Evolutionary conservation across 208 protist genomes (phyloP), one percentile per base, ranked within the genome.

Genomic region (Wallacemonas sp.): DNA sequence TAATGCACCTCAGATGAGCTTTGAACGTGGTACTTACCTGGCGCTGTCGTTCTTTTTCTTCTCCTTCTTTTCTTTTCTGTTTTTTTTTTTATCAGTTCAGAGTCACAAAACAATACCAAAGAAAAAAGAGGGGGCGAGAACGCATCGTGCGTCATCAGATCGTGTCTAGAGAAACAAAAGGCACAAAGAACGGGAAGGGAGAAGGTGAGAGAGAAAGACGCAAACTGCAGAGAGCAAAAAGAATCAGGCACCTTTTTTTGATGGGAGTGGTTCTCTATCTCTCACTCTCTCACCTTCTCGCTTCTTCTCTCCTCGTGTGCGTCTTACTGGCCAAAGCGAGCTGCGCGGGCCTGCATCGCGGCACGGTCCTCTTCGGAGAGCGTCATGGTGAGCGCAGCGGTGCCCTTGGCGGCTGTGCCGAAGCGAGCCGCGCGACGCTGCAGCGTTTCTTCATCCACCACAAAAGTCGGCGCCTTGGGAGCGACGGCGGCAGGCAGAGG

Each of bases 391-490:
- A 41, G 22, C 28, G 62, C 30, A 6, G 42, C 9, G 42, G 42
- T 21, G 8, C n/a, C 17, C 46, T 15, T 9, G 21, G 68, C 12
- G 15, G 38, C 28, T 9, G 33, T 38, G 42, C 26, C 77, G 64
- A 94, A 94, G 53, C 85, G 84, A 24, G 71, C 75, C 66, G 71
- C 78, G 42, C 88, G 88, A 26, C 71, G 70, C 34, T 76, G 61
- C 56, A 94, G 75, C 59, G 77, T 85, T 49, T 78, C 84, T 42
- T 76, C 79, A 44, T 90, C 82, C 42, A 91, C 77, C 17, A 71
- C 59, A 19, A 86, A 73, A 12, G 64, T 56, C 44, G 67, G 70
- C 19, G 64, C 45, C 51, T 70, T 72, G 49, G 59, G 27, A 14
- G 54, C 73, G 4, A 62, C 47, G 28, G 67, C 70, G 36, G 55